These are phyloP conservation scores for Erysimum cheiranthoides DNA, from an alignment of 345 rosid genomes.

Conservation along the genomic window DNA sequence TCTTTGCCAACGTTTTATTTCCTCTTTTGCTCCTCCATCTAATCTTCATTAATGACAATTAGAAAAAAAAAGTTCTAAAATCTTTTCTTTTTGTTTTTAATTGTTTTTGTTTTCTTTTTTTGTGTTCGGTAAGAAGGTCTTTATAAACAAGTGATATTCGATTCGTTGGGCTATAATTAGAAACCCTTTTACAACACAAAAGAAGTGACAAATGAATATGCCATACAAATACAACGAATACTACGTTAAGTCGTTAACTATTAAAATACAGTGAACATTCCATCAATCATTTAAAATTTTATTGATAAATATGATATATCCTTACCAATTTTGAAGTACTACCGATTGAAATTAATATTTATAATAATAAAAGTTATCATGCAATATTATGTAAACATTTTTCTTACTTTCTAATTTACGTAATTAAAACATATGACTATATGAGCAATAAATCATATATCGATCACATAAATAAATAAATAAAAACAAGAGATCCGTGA, in stretches of 20 bases:
- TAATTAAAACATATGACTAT: too few species aligned
- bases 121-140: background rate
- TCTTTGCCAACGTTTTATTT: background rate
- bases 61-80: background rate
- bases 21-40: background rate
- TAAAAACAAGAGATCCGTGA: too few species aligned
- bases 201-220: background rate
- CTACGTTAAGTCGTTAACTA: background rate
- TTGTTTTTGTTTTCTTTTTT: background rate
- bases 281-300: too few species aligned
- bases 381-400: too few species aligned
- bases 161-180: background rate
- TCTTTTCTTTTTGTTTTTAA: background rate
- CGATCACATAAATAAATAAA: too few species aligned
- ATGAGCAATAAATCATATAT: too few species aligned
- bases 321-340: too few species aligned
- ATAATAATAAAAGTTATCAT: too few species aligned
- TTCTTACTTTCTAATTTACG: too few species aligned
- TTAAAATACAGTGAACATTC: background rate
- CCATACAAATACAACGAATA: slow-evolving; percentile 6
- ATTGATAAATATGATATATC: too few species aligned
- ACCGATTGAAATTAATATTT: too few species aligned
- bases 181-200: background rate
- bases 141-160: background rate
- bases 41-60: background rate